Evolutionary conservation across 208 protist species (phyloP), one percentile per base, ranked within the genome.

Genomic region (Leishmania tropica): DNA sequence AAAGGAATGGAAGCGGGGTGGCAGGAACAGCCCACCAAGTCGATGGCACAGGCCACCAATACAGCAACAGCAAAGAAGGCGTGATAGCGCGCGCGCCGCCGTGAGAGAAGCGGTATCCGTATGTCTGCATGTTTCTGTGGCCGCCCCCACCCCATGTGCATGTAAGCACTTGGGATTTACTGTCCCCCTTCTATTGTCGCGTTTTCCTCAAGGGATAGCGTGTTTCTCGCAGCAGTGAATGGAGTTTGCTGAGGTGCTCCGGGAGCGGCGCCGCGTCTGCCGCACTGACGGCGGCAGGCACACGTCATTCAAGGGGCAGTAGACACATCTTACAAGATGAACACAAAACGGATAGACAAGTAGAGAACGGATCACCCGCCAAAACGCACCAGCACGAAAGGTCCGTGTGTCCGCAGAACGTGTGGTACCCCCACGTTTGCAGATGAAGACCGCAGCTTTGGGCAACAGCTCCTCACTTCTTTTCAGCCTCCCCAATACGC

Each of bases 1-100:
- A 88, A 85, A 60, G 84, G 83, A 19, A 85, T 90, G 82, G 83
- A 88, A 42, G 77, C 81, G 48, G 84, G 86, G 73, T 77, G 81
- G 60, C 51, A 84, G 67, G 81, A 76, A n/a, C 48, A 81, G 65
- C 84, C 81, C 31, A 77, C 58, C 35, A 80, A 81, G 56, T 88
- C 81, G 6, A 88, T 83, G 84, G 64, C 76, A 70, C 81, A 70
- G 65, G n/a, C 13, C 28, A 67, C 10, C 48, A 28, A 11, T 47
- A 28, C 28, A 37, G 73, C 28, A 78, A 24, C 79, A 45, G 40
- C 53, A 17, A 83, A 65, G 74, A 78, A 83, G 58, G 42, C 53
- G 51, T 74, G 47, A 70, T 78, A 80, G 78, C 31, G 15, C 8
- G 62, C 62, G 31, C 15, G 10, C 13, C 31, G 13, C 62, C 62